phyloP scores from a whole-genome alignment of 352 stramenopile species.

The Phytophthora hybrid region DNA sequence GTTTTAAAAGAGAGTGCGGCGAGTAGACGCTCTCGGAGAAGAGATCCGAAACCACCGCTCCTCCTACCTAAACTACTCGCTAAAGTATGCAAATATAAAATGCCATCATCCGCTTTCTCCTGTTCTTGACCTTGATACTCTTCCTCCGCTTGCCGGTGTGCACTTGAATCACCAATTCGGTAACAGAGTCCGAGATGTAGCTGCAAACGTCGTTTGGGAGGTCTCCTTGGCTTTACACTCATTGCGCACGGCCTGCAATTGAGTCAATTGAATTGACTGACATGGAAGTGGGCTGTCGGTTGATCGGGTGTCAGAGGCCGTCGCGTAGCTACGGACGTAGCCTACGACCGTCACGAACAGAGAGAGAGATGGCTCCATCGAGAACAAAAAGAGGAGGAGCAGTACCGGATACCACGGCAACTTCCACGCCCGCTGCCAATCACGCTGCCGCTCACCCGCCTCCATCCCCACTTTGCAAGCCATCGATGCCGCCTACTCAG shows the following conservation, averaged over 20 bases:
- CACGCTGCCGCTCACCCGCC: background rate
- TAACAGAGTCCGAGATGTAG: background rate
- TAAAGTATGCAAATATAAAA: too few relatives aligned
- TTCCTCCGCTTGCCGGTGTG: background rate
- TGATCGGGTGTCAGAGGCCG: background rate
- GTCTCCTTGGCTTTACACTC: background rate
- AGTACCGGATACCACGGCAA: background rate
- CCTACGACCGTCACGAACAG: slow-evolving; percentile 3
- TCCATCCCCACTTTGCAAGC: slow-evolving; percentile 9
- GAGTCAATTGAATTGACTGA: too few relatives aligned
- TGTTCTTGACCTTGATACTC: background rate
- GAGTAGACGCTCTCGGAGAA: too few relatives aligned
- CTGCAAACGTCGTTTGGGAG: background rate
- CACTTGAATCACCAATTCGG: background rate
- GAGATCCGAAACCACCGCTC: too few relatives aligned
- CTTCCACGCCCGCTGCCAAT: slow-evolving; percentile 9
- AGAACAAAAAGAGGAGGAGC: slow-evolving; percentile 30
- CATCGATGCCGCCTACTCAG: background rate
- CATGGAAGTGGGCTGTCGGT: background rate
- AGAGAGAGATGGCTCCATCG: slow-evolving; percentile 12
- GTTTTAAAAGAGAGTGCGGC: too few relatives aligned
- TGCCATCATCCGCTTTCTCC: too few relatives aligned
- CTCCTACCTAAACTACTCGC: too few relatives aligned
- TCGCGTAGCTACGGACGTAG: background rate
- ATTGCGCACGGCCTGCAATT: background rate